phyloP scores from a whole-genome alignment of 2,329 filamentous ascomycete species.

The Fusarium oligoseptatum region DNA sequence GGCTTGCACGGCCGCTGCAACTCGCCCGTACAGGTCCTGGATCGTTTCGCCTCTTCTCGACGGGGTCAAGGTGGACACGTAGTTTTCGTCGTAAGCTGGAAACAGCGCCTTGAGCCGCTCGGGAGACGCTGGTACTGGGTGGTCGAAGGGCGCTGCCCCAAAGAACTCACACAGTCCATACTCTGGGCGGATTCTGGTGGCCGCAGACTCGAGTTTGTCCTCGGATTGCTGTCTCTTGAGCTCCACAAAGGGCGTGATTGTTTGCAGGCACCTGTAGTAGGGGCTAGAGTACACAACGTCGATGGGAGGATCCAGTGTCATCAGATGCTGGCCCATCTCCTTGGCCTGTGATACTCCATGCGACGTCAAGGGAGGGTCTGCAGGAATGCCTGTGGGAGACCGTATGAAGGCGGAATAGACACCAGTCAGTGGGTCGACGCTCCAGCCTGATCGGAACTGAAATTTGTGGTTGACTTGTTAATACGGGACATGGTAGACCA shows the following conservation, averaged over 20 bases:
- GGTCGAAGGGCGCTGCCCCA: conserved; percentile 85
- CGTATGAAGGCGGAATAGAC: conserved; percentile 79
- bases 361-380: conserved; percentile 87
- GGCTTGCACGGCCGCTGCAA: conserved; percentile 76
- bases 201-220: conserved; percentile 31
- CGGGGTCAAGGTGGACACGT: conserved; percentile 76
- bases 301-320: conserved; percentile 73
- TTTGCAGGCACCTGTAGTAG: conserved; percentile 90
- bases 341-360: conserved; percentile 87
- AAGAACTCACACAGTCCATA: conserved; percentile 87
- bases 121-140: conserved; percentile 81
- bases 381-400: conserved; percentile 88
- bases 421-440: conserved; percentile 84
- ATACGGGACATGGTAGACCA: conserved; percentile 8
- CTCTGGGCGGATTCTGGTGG: conserved; percentile 65
- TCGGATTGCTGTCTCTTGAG: conserved; percentile 51
- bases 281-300: conserved; percentile 86
- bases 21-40: conserved; percentile 81
- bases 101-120: conserved; percentile 76
- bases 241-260: conserved; percentile 76
- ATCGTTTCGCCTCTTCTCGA: conserved; percentile 81
- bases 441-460: conserved; percentile 93
- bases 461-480: conserved; percentile 33
- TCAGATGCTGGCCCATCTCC: conserved; percentile 78
- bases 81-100: conserved; percentile 68